Evolutionary conservation across 1,139 yeast species (phyloP), one percentile per base, ranked within the genome.

Genomic region (Pichia sp.): DNA sequence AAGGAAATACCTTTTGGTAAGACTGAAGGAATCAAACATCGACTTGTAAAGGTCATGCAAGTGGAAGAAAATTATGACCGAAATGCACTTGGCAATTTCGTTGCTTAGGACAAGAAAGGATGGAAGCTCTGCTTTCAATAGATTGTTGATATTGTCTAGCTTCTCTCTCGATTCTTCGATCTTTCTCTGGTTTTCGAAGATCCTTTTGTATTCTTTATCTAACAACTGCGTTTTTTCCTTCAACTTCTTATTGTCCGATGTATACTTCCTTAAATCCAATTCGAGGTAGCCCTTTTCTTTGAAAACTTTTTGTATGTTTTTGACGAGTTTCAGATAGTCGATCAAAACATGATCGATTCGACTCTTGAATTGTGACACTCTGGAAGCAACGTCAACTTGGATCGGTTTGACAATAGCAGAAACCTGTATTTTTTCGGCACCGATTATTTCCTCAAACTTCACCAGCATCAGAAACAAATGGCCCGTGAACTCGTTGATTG

Each of bases 181-280:
- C 50, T 71, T 75, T 34, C 75, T 63, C 55, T 74, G 73, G 8
- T 71, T 62, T 52, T 67, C 67, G 59, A 64, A 70, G 34, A 72
- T 58, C 70, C 76, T 60, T 68, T 76, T 43, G 65, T 62, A 59
- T 44, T 67, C 67, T 34, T 60, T 48, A 26, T 54, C 58, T 7
- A 42, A 31, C 11, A 49, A 47, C 30, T 59, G 47, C 15, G 45
- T 47, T 16, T 54, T 56, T 8, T 54, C 54, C 8, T 59, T 47
- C 10, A 62, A 52, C 29, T 52, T 54, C 23, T 52, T 53, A 11
- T 52, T 45, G 32, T 63, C 65, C 19, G 53, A 47, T 10, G 47
- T 50, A 45, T 57, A 62, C 36, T 66, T 66, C 52, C 76, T 79
- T 58, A 70, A 73, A 46, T 75, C 78, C 52, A 74, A 61, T 44